phyloP scores from a whole-genome alignment of 2,329 filamentous ascomycete species.

The Rugonectria rugulosa region DNA sequence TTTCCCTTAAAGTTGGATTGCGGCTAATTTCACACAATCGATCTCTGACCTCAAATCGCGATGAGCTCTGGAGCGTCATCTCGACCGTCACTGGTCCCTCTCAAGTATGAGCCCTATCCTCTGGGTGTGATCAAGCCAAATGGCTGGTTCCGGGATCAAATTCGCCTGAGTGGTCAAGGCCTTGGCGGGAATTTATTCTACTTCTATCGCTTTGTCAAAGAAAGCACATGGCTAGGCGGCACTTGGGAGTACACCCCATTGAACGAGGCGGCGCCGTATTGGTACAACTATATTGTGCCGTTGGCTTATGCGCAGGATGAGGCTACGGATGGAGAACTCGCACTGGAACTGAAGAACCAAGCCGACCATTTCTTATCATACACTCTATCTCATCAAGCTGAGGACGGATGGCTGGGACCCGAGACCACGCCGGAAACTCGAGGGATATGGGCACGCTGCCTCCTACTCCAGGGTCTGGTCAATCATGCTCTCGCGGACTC shows the following conservation, averaged over 20 bases:
- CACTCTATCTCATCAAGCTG: neutral
- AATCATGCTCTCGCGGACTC: neutral
- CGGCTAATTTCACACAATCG: neutral
- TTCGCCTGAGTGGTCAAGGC: constrained; percentile 57
- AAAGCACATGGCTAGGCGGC: constrained; percentile 58
- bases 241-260: constrained; percentile 62
- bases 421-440: neutral
- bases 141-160: constrained; percentile 61
- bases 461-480: neutral
- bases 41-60: too few species aligned
- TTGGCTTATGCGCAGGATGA: constrained; percentile 60
- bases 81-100: neutral
- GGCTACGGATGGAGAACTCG: constrained; percentile 8
- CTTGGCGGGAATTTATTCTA: constrained; percentile 60
- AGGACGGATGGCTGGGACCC: neutral
- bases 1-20: neutral
- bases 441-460: neutral
- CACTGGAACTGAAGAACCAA: constrained; percentile 49
- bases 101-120: constrained; percentile 41
- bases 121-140: constrained; percentile 57
- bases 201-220: constrained; percentile 61
- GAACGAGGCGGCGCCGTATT: constrained; percentile 65
- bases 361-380: constrained; percentile 24
- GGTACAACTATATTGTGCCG: constrained; percentile 66
- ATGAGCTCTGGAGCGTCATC: neutral